Evolutionary conservation across 257 asterid species (phyloP), one percentile per base, ranked within the genome.

Genomic region (Scutellaria galericulata): DNA sequence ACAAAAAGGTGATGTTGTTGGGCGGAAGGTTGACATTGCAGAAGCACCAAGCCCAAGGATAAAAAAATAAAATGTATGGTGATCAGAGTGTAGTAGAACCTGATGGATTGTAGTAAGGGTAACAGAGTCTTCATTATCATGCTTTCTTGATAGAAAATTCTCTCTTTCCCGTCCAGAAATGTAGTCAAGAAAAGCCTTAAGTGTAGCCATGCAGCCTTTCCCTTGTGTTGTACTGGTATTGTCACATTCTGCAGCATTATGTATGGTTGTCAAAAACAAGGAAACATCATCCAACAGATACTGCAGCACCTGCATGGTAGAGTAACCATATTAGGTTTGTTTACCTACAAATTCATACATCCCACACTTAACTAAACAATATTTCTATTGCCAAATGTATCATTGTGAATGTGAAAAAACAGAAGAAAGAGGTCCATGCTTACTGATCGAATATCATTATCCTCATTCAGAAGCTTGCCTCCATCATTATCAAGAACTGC

Each of bases 61-160:
- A 62, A 68, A 31, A 64, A 37, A 13, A 14, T 42, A 73, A 39
- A 63, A 24, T 45, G 13, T 9, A 22, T 31, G 56, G 60, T 58
- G 67, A 59, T 70, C 40, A 67, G 40, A 64, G 53, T 48, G 75
- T 61, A 66, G 66, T 52, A 77, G 35, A 83, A 94, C 99, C 99
- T 91, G 99, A 86, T 94, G 99, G 68, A 94, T 94, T 71, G 99
- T 91, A 62, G 97, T 91, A 75, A 94, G 96, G 66, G 99, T 89
- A 77, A 94, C 93, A 77, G 99, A 91, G 68, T 91, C 86, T 81
- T 86, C 72, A 66, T 94, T 91, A 53, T 94, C 93, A 74, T 77
- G 87, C 85, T 81, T 91, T 85, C 99, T 87, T 62, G 85, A 76
- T 72, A 82, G 96, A 69, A 94, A 91, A 81, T 88, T 94, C 66